Conservation (phyloP, 768 basidiomycete species). For the Podaxis rugospora region DNA sequence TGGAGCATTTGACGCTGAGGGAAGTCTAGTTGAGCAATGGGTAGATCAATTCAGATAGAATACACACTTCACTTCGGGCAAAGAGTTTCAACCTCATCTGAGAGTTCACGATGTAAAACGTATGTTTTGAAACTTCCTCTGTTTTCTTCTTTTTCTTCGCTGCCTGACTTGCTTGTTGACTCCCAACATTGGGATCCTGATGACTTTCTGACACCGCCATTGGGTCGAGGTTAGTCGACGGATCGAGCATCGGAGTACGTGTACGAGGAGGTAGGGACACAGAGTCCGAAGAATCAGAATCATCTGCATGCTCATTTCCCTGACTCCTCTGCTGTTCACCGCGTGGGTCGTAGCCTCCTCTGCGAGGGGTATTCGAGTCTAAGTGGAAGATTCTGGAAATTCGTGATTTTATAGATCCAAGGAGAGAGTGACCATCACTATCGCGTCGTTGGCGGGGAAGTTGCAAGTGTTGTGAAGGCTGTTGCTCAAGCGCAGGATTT, state of each 20-base stretch:
- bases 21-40: neutral
- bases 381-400: conserved; percentile 43
- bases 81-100: conserved; percentile 85
- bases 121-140: conserved; percentile 82
- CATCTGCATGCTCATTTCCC: conserved; percentile 14
- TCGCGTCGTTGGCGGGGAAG: neutral
- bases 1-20: conserved; percentile 90
- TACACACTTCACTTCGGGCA: conserved; percentile 77
- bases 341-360: neutral
- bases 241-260: conserved; percentile 67
- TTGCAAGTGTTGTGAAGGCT: neutral
- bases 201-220: conserved; percentile 19
- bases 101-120: conserved; percentile 89
- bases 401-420: conserved; percentile 38
- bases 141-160: conserved; percentile 19
- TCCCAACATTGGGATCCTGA: conserved; percentile 21
- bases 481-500: conserved; percentile 6
- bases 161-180: conserved; percentile 5
- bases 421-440: conserved; percentile 9
- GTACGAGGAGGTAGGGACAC: conserved; percentile 27
- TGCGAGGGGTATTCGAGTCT: conserved; percentile 5
- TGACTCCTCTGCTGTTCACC: conserved; percentile 16
- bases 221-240: conserved; percentile 71
- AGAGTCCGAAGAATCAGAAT: conserved; percentile 9
- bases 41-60: neutral